These are phyloP conservation scores for Pestalotiopsis sp. DNA, from an alignment of 2,329 filamentous ascomycete genomes.

Conservation along the genomic window DNA sequence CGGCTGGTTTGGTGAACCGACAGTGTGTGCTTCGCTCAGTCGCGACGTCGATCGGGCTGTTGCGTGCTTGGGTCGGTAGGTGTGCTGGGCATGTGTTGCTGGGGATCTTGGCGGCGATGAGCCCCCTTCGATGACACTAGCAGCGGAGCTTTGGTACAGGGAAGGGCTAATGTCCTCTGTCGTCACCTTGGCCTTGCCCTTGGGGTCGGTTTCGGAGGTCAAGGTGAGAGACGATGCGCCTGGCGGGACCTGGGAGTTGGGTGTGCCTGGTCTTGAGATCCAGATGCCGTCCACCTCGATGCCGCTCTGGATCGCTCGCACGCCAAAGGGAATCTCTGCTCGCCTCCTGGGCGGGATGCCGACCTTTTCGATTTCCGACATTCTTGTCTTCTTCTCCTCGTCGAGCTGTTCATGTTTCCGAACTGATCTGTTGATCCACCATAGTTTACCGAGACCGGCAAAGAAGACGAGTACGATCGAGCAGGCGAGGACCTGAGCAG, in stretches of 20 bases:
- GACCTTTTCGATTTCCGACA: conserved; percentile 56
- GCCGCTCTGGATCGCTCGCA: conserved; percentile 81
- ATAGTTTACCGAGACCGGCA: conserved; percentile 69
- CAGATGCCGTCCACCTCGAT: conserved; percentile 85
- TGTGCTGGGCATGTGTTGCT: conserved; percentile 16
- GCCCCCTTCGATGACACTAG: conserved; percentile 22
- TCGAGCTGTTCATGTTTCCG: conserved; percentile 66
- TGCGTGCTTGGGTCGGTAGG: conserved; percentile 26
- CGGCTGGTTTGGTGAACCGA: conserved; percentile 16
- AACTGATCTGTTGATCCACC: conserved; percentile 58
- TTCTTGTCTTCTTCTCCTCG: conserved; percentile 61
- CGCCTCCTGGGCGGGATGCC: conserved; percentile 47
- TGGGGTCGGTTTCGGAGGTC: conserved; percentile 24
- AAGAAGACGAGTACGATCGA: conserved; percentile 72
- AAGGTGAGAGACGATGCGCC: conserved; percentile 26
- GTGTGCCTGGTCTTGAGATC: conserved; percentile 59
- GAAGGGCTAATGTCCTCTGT: conserved; percentile 18
- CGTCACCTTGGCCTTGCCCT: conserved; percentile 28
- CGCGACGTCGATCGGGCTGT: conserved; percentile 19
- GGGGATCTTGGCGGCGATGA: conserved; percentile 13
- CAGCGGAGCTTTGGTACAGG: conserved; percentile 25
- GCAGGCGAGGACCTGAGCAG: conserved; percentile 67
- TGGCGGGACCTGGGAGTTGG: conserved; percentile 27
- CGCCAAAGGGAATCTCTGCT: conserved; percentile 79
- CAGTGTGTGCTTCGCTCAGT: conserved; percentile 16